Base-by-base conservation (phyloP, 2,329 filamentous ascomycete species). In the Colletotrichum incanum region DNA sequence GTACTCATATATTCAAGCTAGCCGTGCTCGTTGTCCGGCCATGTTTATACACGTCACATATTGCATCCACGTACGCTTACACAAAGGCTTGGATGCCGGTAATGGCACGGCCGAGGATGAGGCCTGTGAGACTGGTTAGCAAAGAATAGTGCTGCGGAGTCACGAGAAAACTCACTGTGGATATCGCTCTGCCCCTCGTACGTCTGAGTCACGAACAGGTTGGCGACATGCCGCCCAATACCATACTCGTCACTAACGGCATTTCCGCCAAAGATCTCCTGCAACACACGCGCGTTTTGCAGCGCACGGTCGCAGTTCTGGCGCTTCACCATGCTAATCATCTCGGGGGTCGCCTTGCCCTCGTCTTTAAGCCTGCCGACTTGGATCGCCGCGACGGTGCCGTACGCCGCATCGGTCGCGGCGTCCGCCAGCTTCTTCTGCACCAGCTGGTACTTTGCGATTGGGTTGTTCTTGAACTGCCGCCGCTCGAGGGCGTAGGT, bases 161-260 rank as follows among this genome's bases (percentile, higher is more conserved):
- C 28, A 3, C 28, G 28, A 6, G 54, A 70, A 41, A 67, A 90
- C 93, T 89, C 85, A 96, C 94, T 91, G 82, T 98, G 96, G 80
- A 98, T 98, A 83, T 98, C 96, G 80, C 95, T 98, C 84, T 98
- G 96, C 28, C 96, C 96, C 84, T 99, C 96, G 77, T 99, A 99
- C 1, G 96, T 98, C 85, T 98, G 96, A 66, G 96, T 97, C 65
- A 99, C 96, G 82, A 97, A 99, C 75, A 99, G 83, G 82, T 99
- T 99, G 68, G 96, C 93, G 71, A 98, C 96, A 85, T 98, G 96
- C 75, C 96, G 91, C 20, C 94, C 96, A 79, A 99, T 98, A 74
- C 92, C 91, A 79, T 98, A 99, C 84, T 99, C 96, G 78, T 99
- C 96, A 79, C 95, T 98, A 61, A 96, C 94, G n/a, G 96, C 96